Evolutionary conservation across 176 grass and related monocot species (phyloP), one percentile per base, ranked within the genome.

Genomic region (Poa pratensis): DNA sequence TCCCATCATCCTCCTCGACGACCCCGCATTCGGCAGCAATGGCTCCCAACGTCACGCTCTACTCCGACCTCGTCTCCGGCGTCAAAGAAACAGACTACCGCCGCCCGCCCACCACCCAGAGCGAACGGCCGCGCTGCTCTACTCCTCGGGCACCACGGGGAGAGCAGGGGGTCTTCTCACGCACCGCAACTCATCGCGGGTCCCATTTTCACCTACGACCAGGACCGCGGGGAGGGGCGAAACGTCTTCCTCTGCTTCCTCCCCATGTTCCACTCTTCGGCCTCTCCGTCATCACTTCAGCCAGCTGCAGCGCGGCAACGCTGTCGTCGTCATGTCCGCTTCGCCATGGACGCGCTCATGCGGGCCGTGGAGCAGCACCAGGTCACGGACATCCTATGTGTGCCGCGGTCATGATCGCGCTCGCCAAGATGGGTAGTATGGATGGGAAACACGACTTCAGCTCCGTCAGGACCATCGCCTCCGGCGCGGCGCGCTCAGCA

Each of bases 191-290:
- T 97, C 70, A 90, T 97, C 28, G 55, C 85, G 32, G 7, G 67
- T 89, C 76, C 53, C 11, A 91, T 90, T 92, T 24, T 78, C 23
- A 91, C 91, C 0, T 77, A 84, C 10, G 90, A 97, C 68, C 95
- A 97, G 26, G 82, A 97, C 70, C 62, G 22, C 9, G 71, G 79
- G 15, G 95, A 97, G 32, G 87, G 76, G 0, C 90, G 42, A 17
- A 94, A 93, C 71, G 87, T 90, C 16, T 93, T 88, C 89, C 79
- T 97, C 79, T 97, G 95, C 90, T 97, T 97, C 89, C 71, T 97
- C 19, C 95, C 95, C 52, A 97, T 97, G 95, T 97, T 97, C 78
- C 95, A 97, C 82, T 97, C 55, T 97, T 95, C 46, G 92, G 95
- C 49, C 55, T 97, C n/a, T 58, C 87, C 48, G 72, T 93, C 60